Evolutionary conservation across 2,329 filamentous ascomycete species (phyloP).

Genomic region (Alternaria sp.): DNA sequence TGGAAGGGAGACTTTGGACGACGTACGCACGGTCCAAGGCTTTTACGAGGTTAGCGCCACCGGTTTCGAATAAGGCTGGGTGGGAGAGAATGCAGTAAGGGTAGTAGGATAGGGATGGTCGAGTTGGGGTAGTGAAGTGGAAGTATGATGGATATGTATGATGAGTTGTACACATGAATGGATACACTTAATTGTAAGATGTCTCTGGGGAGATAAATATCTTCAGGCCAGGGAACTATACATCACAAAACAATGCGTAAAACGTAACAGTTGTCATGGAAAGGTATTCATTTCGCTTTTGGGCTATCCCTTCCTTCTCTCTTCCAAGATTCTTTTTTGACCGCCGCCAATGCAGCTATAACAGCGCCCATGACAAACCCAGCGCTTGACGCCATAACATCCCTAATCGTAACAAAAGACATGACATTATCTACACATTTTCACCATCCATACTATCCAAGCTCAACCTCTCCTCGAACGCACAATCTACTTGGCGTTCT

Average conservation of each 20-base stretch:
- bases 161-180: not conserved
- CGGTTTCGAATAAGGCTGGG: not conserved
- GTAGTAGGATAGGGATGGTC: not conserved
- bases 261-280: constrained; percentile 9
- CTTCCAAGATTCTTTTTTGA: not conserved
- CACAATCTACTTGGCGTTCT: constrained; percentile 45
- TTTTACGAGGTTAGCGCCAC: not conserved
- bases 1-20: not conserved
- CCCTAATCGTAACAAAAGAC: constrained; percentile 22
- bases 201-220: not conserved
- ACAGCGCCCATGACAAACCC: not conserved
- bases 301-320: constrained; percentile 2
- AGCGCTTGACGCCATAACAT: constrained; percentile 24
- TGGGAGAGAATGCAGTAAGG: not conserved
- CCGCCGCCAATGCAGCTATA: constrained; percentile 5
- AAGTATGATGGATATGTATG: not conserved
- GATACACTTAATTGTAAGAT: not conserved
- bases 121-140: not conserved
- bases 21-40: not conserved
- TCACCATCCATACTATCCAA: constrained; percentile 2
- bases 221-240: not conserved
- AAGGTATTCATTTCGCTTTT: constrained; percentile 24
- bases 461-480: not conserved
- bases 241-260: not conserved
- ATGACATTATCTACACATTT: constrained; percentile 36